Base-by-base conservation (phyloP, 1,284 basidiomycete genomes). In the Phylloporus sp. region DNA sequence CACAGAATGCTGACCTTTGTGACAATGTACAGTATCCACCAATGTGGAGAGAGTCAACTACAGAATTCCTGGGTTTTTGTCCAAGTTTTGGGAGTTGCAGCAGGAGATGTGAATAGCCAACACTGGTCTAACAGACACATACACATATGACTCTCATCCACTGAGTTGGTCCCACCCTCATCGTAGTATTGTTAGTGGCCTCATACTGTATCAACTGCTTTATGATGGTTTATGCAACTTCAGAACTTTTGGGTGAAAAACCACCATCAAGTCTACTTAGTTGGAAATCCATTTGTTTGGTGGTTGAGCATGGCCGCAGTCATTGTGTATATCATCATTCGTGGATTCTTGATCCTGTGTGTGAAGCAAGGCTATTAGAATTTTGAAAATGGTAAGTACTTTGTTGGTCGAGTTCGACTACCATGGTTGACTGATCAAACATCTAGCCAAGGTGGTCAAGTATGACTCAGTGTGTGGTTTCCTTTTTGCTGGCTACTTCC, bases 221-320 rank as follows among this genome's bases (percentile, higher is more conserved):
- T 17, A 44, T 42, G 47, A 28, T 28, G 44, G n/a, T 54, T 67
- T 40, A 56, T 56, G 26, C 20, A 6, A 61, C 40, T 46, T 39
- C 67, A 94, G 91, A 96, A 96, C 80, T 99, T 98, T 80, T 99
- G 98, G 98, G 95, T 97, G 49, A 96, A 96, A 77, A 93, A 98
- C 66, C 92, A 98, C 76, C 86, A 87, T 42, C 97, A 98, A 74
- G 92, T 99, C 64, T 99, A 99, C 78, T 85, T 99, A 50, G 84
- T 98, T 37, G 97, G 97, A 11, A 99, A 98, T 77, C 95, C 96
- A 0, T 82, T 96, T 65, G 84, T 98, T 26, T 98, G 97, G 96
- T 98, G 91, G 85, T 78, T 89, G 28, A 92, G 93, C 69, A 89
- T 92, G 0, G 72, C 89, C 3, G 85, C 93, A 2, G 86, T 98